Conservation (phyloP, 1,284 basidiomycete species). For the Pseudozyma sp. region DNA sequence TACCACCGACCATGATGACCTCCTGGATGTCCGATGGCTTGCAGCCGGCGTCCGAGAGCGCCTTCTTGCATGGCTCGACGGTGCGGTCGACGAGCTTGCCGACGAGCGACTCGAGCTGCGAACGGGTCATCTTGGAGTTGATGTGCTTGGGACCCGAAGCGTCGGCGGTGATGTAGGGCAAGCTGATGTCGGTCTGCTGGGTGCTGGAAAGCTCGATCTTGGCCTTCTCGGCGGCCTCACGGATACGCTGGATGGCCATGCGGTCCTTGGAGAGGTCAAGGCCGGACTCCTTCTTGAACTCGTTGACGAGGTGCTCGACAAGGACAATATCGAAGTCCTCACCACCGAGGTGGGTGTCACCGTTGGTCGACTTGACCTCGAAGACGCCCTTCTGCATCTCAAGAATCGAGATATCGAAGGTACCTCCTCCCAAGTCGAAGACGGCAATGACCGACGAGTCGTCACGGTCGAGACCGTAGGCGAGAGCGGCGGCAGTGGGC, state of each 20-base stretch:
- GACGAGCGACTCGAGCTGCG: slow-evolving; percentile 99
- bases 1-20: slow-evolving; percentile 96
- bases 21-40: slow-evolving; percentile 98
- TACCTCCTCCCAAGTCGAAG: slow-evolving; percentile 98
- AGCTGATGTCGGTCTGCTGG: slow-evolving; percentile 23
- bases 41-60: slow-evolving; percentile 95
- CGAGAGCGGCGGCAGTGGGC: slow-evolving; percentile 92
- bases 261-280: slow-evolving; percentile 83
- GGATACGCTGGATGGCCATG: slow-evolving; percentile 95
- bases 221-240: slow-evolving; percentile 98
- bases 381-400: slow-evolving; percentile 97
- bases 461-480: slow-evolving; percentile 98
- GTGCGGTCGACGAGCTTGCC: slow-evolving; percentile 99
- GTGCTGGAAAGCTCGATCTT: slow-evolving; percentile 89
- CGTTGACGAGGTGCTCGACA: slow-evolving; percentile 68
- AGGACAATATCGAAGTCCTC: slow-evolving; percentile 95
- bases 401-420: slow-evolving; percentile 96
- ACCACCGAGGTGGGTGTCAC: slow-evolving; percentile 98
- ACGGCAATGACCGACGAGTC: slow-evolving; percentile 96
- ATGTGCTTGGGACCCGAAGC: slow-evolving; percentile 33
- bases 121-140: slow-evolving; percentile 67
- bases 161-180: slow-evolving; percentile 18
- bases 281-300: slow-evolving; percentile 69
- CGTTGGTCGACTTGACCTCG: slow-evolving; percentile 95
- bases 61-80: slow-evolving; percentile 99